A percentile compares a stretch with the other conserved stretches of the same genome.
phyloP scores from a whole-genome alignment of 306 rosid genomes.

The Elaeagnus macrophylla region DNA sequence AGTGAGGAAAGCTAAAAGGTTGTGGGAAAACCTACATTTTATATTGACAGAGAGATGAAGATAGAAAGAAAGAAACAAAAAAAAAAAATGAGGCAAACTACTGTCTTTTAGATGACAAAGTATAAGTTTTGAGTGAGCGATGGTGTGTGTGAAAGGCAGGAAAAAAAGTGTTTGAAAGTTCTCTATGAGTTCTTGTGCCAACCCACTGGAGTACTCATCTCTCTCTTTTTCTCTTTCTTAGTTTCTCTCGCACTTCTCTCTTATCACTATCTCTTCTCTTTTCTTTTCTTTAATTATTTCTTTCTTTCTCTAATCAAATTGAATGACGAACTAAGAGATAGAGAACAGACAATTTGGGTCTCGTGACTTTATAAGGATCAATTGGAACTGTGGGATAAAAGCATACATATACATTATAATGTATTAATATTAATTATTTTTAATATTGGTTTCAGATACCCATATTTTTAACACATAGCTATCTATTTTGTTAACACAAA shows the following conservation, averaged over 20 bases:
- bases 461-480: too few species aligned
- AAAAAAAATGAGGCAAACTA: slow-evolving; percentile 10
- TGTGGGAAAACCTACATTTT: slow-evolving; percentile 68
- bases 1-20: slow-evolving; percentile 13
- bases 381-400: background rate
- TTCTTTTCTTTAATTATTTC: too few species aligned
- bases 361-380: slow-evolving; percentile 75
- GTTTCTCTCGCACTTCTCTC: slow-evolving; percentile 13
- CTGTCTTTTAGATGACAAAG: slow-evolving; percentile 31
- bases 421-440: too few species aligned
- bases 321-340: slow-evolving; percentile 52
- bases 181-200: slow-evolving; percentile 99
- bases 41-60: slow-evolving; percentile 47
- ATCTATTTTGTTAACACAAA: too few species aligned
- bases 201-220: slow-evolving; percentile 26
- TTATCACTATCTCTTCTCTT: too few species aligned
- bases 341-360: slow-evolving; percentile 45
- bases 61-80: slow-evolving; percentile 31
- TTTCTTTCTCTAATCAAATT: slow-evolving; percentile 24
- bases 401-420: too few species aligned
- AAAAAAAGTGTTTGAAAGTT: slow-evolving; percentile 84
- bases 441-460: too few species aligned
- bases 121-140: slow-evolving; percentile 75
- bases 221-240: slow-evolving; percentile 23
- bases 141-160: slow-evolving; percentile 52